A percentile compares a stretch with the other conserved stretches of the same genome.
Evolutionary conservation across 192 early-diverging fungal genomes (phyloP).

Genomic region (Anaeromyces robustus): DNA sequence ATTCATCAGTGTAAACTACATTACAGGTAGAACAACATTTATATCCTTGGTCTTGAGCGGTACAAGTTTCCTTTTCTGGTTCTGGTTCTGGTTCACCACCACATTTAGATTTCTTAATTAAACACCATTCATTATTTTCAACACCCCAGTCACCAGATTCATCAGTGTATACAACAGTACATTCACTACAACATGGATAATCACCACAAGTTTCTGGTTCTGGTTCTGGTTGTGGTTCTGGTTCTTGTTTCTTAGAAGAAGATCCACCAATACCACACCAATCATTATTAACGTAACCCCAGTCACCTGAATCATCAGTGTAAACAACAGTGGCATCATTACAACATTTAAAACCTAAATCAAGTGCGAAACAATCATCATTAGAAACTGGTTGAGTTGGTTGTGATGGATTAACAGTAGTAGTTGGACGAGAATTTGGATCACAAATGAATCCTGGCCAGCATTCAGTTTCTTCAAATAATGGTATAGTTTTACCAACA

Average conservation of each 20-base stretch:
- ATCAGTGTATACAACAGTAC: not conserved
- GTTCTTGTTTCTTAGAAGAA: no score
- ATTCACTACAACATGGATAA: no score
- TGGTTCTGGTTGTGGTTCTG: no score
- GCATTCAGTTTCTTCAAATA: not conserved
- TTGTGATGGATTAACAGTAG: not conserved
- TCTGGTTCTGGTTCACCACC: not conserved
- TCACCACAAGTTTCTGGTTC: not conserved
- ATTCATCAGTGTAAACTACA: not conserved
- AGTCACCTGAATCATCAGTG: not conserved
- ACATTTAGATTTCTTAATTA: no score
- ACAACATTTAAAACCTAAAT: not conserved
- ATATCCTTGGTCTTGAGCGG: not conserved
- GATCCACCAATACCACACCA: not conserved
- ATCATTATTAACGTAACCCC: not conserved
- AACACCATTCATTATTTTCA: not conserved
- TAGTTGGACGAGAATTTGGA: not conserved
- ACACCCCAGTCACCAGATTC: not conserved
- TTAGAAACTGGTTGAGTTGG: not conserved
- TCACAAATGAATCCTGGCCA: not conserved
- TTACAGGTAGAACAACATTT: not conserved
- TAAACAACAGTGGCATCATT: not conserved
- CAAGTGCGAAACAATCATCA: not conserved
- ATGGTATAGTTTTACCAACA: not conserved
- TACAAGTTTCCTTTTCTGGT: not conserved